phyloP scores from a whole-genome alignment of 208 protist genomes.

The Leishmania martiniquensis region DNA sequence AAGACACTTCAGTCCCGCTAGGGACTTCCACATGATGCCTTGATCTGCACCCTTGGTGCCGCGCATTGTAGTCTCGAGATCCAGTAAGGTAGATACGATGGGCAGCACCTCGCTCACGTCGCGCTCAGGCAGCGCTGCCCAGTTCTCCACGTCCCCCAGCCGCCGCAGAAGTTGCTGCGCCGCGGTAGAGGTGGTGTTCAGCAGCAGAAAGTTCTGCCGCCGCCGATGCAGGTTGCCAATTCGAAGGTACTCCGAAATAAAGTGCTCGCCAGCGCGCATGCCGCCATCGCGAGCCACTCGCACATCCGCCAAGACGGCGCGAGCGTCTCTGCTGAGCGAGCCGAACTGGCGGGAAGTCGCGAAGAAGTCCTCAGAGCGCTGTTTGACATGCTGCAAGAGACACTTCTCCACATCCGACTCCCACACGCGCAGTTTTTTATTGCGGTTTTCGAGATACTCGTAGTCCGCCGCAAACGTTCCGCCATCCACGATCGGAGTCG shows the following conservation, averaged over 20 bases:
- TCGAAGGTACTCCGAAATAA: slow-evolving; percentile 64
- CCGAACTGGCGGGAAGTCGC: slow-evolving; percentile 64
- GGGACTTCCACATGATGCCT: slow-evolving; percentile 22
- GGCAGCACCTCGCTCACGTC: slow-evolving; percentile 72
- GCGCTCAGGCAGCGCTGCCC: slow-evolving; percentile 81
- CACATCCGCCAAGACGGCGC: slow-evolving; percentile 47
- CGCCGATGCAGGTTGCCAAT: slow-evolving; percentile 72
- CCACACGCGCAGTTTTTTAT: slow-evolving; percentile 73
- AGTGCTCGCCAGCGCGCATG: slow-evolving; percentile 39
- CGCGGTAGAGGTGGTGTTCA: slow-evolving; percentile 36
- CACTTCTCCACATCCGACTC: slow-evolving; percentile 75
- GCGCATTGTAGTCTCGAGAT: slow-evolving; percentile 40
- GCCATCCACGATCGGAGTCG: slow-evolving; percentile 16
- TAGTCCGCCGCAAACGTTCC: slow-evolving; percentile 71
- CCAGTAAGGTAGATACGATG: slow-evolving; percentile 39
- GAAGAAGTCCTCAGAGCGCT: slow-evolving; percentile 88
- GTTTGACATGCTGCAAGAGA: slow-evolving; percentile 84
- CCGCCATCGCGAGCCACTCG: slow-evolving; percentile 42
- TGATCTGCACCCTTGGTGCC: slow-evolving; percentile 10
- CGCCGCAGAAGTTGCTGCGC: slow-evolving; percentile 40
- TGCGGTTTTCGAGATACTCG: slow-evolving; percentile 67
- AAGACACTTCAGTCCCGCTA: slow-evolving; percentile 32
- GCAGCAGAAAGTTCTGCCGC: slow-evolving; percentile 54
- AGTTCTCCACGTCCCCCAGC: slow-evolving; percentile 75
- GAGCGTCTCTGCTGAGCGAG: slow-evolving; percentile 56